Base-by-base conservation (phyloP, 177 flowering plant species). In the Telopea speciosissima region DNA sequence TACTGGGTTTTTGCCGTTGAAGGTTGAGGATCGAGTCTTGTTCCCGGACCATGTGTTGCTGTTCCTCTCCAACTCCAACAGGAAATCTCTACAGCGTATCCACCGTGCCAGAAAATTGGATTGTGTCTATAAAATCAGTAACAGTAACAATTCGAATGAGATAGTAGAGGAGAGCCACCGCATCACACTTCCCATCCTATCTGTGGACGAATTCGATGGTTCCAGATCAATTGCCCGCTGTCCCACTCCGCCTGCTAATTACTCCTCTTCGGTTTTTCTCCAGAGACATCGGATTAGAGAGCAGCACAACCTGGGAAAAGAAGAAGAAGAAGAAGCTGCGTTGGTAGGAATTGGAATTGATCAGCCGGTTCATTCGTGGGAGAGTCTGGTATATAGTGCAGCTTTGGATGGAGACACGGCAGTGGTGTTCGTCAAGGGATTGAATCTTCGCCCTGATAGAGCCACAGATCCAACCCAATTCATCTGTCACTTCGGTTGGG, bases 361-460 rank as follows among this genome's bases (percentile, higher is more conserved):
- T 54, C 73, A 25, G 69, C 72, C 73, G 40, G 85, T 82, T 40
- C 77, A 69, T 73, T 79, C 82, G 5, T 93, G 98, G 98, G 91
- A 91, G 28, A 79, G 33, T 36, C 49, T 91, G 81, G 90, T 78
- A 2, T 93, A 93, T 76, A 92, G 68, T 26, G 95, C 97, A 9
- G 80, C 44, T 0, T 14, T 86, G 31, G 95, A 91, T 77, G 83
- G 86, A 21, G 81, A 87, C 1, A 74, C 88, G 1, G 90, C 66
- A 5, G 88, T 85, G 7, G 89, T 93, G 74, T 93, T 93, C 71
- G 92, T 78, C 17, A 91, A 93, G 78, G 98, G 98, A 0, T 73
- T 93, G 87, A 88, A 87, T 79, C 87, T 85, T 6, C 71, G 89
- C 66, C 90, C 88, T 0, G 88, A 73, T 33, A 79, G 82, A 61